These are phyloP conservation scores for Aureobasidium sp. DNA, from an alignment of 2,329 filamentous ascomycete species.

Conservation along the genomic window DNA sequence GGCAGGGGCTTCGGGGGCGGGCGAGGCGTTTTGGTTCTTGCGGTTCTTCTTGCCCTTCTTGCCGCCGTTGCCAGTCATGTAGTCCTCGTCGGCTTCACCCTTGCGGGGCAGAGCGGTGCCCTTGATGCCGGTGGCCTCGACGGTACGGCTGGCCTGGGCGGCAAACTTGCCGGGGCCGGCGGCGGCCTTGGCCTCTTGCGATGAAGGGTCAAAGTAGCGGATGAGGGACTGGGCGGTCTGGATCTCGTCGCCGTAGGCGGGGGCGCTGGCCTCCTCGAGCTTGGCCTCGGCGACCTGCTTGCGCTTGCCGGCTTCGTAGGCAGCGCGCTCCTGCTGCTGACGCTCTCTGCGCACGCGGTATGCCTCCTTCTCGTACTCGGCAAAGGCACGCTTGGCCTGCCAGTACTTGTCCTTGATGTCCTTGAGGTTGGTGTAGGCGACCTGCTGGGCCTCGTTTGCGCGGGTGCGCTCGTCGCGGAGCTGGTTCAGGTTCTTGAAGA, in stretches of 20 bases:
- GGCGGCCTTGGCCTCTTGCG: conserved; percentile 56
- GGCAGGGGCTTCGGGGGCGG: conserved; percentile 41
- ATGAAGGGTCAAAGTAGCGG: conserved; percentile 79
- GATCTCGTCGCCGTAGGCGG: conserved; percentile 89
- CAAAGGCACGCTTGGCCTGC: conserved; percentile 70
- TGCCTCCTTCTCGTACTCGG: conserved; percentile 76
- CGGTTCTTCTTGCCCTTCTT: conserved; percentile 87
- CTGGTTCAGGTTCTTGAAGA: conserved; percentile 77
- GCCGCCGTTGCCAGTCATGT: conserved; percentile 62
- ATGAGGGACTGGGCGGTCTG: conserved; percentile 80
- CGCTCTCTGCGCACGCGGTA: conserved; percentile 70
- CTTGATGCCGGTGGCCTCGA: conserved; percentile 78
- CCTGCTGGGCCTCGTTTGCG: conserved; percentile 77
- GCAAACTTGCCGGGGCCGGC: conserved; percentile 61
- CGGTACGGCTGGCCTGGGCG: conserved; percentile 72
- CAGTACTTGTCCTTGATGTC: conserved; percentile 88
- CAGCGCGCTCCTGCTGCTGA: conserved; percentile 72
- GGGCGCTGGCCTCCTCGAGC: conserved; percentile 74
- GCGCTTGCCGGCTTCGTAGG: conserved; percentile 63
- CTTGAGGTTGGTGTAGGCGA: conserved; percentile 74
- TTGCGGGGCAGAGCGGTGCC: conserved; percentile 78
- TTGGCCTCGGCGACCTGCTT: conserved; percentile 69
- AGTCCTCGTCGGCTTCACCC: conserved; percentile 70
- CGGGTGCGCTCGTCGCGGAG: conserved; percentile 81
- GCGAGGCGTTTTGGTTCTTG: conserved; percentile 49